phyloP scores from a whole-genome alignment of 1,284 basidiomycete genomes.

The Melanopsichium pennsylvanicum region DNA sequence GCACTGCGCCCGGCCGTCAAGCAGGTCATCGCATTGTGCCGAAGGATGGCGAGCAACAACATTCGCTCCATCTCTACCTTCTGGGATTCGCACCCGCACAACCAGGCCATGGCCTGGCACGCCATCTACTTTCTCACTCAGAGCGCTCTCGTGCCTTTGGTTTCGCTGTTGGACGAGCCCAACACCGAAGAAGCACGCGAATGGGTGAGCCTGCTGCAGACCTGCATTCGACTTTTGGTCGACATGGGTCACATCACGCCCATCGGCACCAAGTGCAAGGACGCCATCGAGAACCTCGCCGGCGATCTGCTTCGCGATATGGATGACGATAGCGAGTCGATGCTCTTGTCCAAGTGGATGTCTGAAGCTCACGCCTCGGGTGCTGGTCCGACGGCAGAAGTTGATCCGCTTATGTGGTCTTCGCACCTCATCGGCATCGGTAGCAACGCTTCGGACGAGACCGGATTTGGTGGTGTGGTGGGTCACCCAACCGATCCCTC shows the following conservation, averaged over 20 bases:
- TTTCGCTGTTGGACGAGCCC: conserved; percentile 44
- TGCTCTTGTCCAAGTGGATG: conserved; percentile 33
- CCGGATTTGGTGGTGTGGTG: conserved; percentile 11
- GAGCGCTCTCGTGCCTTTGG: conserved; percentile 44
- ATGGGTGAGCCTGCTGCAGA: conserved; percentile 33
- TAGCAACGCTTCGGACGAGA: conserved; percentile 14
- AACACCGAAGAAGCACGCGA: conserved; percentile 29
- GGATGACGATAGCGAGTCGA: conserved; percentile 21
- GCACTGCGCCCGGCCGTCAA: conserved; percentile 39
- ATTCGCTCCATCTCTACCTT: conserved; percentile 43
- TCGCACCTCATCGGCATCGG: conserved; percentile 26
- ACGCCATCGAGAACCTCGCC: conserved; percentile 37
- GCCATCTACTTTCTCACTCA: conserved; percentile 48
- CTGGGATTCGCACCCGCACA: conserved; percentile 47
- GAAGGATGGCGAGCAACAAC: conserved; percentile 42
- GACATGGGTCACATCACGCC: conserved; percentile 45
- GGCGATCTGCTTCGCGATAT: conserved; percentile 20
- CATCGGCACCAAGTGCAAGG: conserved; percentile 47
- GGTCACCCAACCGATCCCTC: conserved; percentile 33
- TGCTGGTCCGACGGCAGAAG: conserved; percentile 6
- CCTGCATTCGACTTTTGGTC: conserved; percentile 34
- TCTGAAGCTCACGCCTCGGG: conserved; percentile 11
- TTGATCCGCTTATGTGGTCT: conserved; percentile 38
- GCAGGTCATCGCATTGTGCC: conserved; percentile 47
- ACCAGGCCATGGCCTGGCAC: conserved; percentile 50